Conservation (phyloP, 164 flowering plant species). For the Umbilicus rupestris region DNA sequence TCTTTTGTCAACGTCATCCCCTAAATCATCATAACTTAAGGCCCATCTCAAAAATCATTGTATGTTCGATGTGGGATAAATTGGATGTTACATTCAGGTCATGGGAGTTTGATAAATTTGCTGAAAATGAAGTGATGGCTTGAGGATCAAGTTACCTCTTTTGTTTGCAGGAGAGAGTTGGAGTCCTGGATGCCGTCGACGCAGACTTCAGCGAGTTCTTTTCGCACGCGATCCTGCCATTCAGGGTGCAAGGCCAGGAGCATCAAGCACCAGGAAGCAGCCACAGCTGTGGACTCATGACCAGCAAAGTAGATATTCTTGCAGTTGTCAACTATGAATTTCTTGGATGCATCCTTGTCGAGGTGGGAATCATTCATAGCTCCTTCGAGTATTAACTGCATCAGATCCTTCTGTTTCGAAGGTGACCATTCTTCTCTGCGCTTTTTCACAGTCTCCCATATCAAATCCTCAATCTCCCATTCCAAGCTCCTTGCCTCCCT, state of each 20-base stretch:
- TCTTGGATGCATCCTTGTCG: conserved; percentile 16
- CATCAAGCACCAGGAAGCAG: conserved; percentile 53
- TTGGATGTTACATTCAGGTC: too few species aligned
- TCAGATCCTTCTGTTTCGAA: conserved; percentile 25
- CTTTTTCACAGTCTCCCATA: conserved; percentile 33
- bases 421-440: conserved; percentile 16
- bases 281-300: conserved; percentile 45
- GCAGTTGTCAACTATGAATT: conserved; percentile 33
- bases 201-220: conserved; percentile 28
- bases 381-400: conserved; percentile 39
- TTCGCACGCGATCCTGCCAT: conserved; percentile 42
- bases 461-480: conserved; percentile 39
- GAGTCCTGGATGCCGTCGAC: conserved; percentile 16
- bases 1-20: too few species aligned
- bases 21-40: too few species aligned
- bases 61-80: too few species aligned
- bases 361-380: conserved; percentile 20
- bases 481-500: conserved; percentile 26
- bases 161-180: conserved; percentile 27
- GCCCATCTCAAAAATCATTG: too few species aligned
- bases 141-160: conserved; percentile 23
- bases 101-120: too few species aligned
- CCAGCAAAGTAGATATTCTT: conserved; percentile 58
- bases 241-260: conserved; percentile 44
- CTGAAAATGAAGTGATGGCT: too few species aligned